Base-by-base conservation (phyloP, 2,329 filamentous ascomycete species). In the Aspergillus phoenicis region DNA sequence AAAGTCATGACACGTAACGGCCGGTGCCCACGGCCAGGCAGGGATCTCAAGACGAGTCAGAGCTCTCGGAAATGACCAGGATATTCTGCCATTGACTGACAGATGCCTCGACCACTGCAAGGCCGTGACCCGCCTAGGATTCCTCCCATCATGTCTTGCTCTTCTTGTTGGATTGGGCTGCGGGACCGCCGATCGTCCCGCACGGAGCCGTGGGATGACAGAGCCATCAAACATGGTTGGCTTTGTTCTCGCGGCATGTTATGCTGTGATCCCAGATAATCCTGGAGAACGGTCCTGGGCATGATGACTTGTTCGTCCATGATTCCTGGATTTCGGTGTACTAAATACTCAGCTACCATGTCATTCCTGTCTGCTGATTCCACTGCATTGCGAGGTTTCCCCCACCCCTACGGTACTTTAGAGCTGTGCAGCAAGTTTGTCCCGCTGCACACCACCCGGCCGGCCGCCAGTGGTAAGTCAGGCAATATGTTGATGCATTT, bases 1-100 rank as follows among this genome's bases (percentile, higher is more conserved):
- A 61, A 13, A 64, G 69, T 58, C 55, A 64, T 73, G 71, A 73
- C 71, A 73, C 68, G 71, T 72, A 72, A 73, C 69, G 71, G 68
- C 52, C 55, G 28, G 20, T 28, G 39, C 39, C 38, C 26, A 56
- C 39, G 26, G 28, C 43, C 20, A 22, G 53, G 8, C 53, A 28
- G 53, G 47, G 38, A 11, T 17, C 6, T 55, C 33, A 38, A 55
- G 24, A n/a, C 52, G 24, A 43, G 52, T 51, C 47, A 51, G 30
- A 28, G 47, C 24, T 10, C 47, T 51, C 26, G 47, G 26, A 51
- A 51, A 33, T 28, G 6, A 11, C 47, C 47, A 49, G 47, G 47
- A 33, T 30, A n/a, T 30, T 28, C 15, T 51, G 17, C 26, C 15
- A n/a, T 45, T 45, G 41, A 20, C 20, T 24, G 52, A 41, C 33